phyloP scores from a whole-genome alignment of 2,329 filamentous ascomycete genomes.

The Ophiocordyceps robertsii region DNA sequence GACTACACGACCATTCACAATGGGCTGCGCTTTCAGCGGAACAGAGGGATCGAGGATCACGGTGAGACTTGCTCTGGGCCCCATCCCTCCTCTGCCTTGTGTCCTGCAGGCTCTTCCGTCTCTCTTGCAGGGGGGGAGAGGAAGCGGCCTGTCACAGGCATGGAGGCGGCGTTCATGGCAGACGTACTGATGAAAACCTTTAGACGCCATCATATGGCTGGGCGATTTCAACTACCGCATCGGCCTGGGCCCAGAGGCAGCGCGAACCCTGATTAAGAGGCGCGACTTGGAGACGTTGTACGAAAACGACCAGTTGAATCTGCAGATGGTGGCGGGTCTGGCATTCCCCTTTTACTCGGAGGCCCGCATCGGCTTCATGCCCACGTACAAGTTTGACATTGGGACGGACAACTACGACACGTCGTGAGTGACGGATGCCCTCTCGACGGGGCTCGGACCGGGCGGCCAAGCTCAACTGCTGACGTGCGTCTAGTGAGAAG shows the following conservation, averaged over 20 bases:
- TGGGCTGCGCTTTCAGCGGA: conserved; percentile 81
- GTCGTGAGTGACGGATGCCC: conserved; percentile 42
- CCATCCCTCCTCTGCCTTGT: background rate
- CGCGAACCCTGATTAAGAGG: conserved; percentile 58
- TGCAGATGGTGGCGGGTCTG: conserved; percentile 89
- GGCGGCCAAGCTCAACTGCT: conserved; percentile 1
- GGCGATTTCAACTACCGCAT: conserved; percentile 99
- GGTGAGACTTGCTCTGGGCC: conserved; percentile 28
- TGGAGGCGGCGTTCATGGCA: background rate
- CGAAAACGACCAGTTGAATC: conserved; percentile 87
- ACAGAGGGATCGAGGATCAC: conserved; percentile 83
- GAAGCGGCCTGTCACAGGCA: too few species aligned
- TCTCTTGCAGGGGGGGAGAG: too few species aligned
- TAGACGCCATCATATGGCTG: conserved; percentile 75
- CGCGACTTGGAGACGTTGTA: conserved; percentile 68
- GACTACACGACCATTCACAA: conserved; percentile 84
- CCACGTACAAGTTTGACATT: conserved; percentile 92
- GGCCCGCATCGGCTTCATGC: conserved; percentile 72
- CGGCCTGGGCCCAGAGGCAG: conserved; percentile 65
- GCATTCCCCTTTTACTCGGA: conserved; percentile 90
- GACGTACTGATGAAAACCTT: background rate
- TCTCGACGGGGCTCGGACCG: background rate
- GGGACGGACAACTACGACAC: conserved; percentile 84
- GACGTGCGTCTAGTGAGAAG: conserved; percentile 53
- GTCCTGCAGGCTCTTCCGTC: background rate